Conservation (phyloP, 805 yeast genomes). For the Ogataea allantospora region DNA sequence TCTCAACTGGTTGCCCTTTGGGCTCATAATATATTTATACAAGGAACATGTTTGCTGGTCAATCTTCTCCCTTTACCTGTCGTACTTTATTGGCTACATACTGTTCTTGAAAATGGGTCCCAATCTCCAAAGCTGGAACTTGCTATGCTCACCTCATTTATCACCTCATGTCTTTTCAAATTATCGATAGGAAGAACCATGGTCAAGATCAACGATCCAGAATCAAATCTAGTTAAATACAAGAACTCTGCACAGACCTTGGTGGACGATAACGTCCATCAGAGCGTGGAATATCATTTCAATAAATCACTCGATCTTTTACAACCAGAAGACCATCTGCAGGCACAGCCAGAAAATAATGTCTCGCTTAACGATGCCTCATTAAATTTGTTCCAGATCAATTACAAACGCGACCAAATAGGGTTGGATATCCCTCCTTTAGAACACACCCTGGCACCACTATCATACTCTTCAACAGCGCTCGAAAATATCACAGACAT, state of each 20-base stretch:
- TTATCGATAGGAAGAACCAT: constrained; percentile 1
- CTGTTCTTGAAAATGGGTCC: constrained; percentile 2
- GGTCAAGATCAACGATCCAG: neutral
- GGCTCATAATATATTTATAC: neutral
- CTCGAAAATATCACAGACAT: constrained; percentile 23
- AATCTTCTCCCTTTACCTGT: constrained; percentile 11
- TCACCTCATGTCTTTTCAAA: constrained; percentile 11
- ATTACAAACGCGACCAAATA: constrained; percentile 1
- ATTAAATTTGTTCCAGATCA: constrained; percentile 3
- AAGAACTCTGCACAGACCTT: constrained; percentile 22
- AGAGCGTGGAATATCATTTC: constrained; percentile 5
- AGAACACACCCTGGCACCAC: constrained; percentile 6
- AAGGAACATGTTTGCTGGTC: constrained; percentile 1
- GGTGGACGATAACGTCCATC: constrained; percentile 13
- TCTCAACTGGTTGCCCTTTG: constrained; percentile 2
- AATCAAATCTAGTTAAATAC: constrained; percentile 11
- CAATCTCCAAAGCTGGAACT: constrained; percentile 1
- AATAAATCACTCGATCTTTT: constrained; percentile 4
- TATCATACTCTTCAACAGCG: neutral
- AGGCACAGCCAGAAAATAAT: neutral
- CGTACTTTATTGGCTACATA: constrained; percentile 19
- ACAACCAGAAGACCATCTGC: neutral
- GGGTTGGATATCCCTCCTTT: neutral
- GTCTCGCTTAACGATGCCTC: neutral
- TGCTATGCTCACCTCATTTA: constrained; percentile 4